Evolutionary conservation across 345 rosid genomes (phyloP).

Genomic region (Gossypium arboreum): DNA sequence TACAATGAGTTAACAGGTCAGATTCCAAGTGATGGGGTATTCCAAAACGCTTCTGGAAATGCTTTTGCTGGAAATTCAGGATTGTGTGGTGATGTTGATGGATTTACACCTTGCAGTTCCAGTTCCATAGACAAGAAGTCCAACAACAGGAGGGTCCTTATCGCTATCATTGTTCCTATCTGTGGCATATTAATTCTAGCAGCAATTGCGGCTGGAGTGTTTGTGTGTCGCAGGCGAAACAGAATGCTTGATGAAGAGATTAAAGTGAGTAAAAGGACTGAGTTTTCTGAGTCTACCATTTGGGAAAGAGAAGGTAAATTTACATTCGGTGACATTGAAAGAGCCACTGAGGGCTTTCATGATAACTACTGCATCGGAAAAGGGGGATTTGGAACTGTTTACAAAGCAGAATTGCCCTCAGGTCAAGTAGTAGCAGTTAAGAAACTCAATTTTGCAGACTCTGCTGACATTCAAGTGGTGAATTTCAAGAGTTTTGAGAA

Average conservation of each 20-base stretch:
- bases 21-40: slow-evolving; percentile 38
- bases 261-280: neutral
- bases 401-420: slow-evolving; percentile 44
- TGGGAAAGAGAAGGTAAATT: slow-evolving; percentile 61
- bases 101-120: slow-evolving; percentile 36
- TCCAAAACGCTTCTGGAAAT: slow-evolving; percentile 35
- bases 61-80: slow-evolving; percentile 49
- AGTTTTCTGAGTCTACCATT: slow-evolving; percentile 30
- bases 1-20: slow-evolving; percentile 48
- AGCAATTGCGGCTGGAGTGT: slow-evolving; percentile 8
- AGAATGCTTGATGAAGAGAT: slow-evolving; percentile 32
- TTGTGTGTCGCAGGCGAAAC: slow-evolving; percentile 13
- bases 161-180: slow-evolving; percentile 40
- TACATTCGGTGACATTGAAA: slow-evolving; percentile 56
- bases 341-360: slow-evolving; percentile 52
- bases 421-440: slow-evolving; percentile 64
- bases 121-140: slow-evolving; percentile 19
- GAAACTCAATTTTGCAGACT: slow-evolving; percentile 39
- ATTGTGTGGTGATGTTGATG: slow-evolving; percentile 50
- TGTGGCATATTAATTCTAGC: slow-evolving; percentile 20
- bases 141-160: slow-evolving; percentile 26
- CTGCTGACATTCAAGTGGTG: slow-evolving; percentile 31
- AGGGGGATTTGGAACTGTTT: slow-evolving; percentile 72
- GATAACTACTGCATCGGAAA: slow-evolving; percentile 55
- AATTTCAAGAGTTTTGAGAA: slow-evolving; percentile 47